Conservation (phyloP, 2,329 filamentous ascomycete species). For the Aspergillus latus region DNA sequence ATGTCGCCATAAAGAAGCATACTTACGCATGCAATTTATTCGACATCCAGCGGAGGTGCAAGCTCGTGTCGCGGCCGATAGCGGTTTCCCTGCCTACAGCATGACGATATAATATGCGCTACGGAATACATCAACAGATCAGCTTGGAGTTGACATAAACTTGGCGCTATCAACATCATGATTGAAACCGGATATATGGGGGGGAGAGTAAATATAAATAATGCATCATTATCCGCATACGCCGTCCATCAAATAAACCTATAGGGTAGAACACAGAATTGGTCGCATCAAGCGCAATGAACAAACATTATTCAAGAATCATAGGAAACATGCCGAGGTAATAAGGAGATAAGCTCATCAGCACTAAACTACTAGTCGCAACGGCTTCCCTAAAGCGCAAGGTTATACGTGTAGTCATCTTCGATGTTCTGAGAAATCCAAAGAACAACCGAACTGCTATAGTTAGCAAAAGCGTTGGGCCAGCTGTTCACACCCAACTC, state of each 20-base stretch:
- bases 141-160: neutral
- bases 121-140: neutral
- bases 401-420: constrained; percentile 69
- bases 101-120: neutral
- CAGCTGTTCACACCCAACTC: constrained; percentile 27
- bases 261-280: constrained; percentile 1
- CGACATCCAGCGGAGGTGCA: neutral
- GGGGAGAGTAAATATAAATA: neutral
- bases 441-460: constrained; percentile 58
- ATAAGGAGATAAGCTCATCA: neutral
- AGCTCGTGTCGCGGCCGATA: neutral
- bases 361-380: neutral
- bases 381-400: constrained; percentile 53
- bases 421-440: constrained; percentile 73
- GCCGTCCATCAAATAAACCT: neutral
- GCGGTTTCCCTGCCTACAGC: neutral
- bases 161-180: neutral
- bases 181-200: neutral
- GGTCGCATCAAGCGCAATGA: neutral
- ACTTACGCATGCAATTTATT: neutral
- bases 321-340: neutral
- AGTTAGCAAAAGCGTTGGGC: neutral
- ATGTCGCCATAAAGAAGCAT: neutral
- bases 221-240: neutral
- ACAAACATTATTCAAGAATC: constrained; percentile 1